Percentiles rank a stretch among this genome's conserved stretches.
These are phyloP conservation scores for Suhomyces kunorum DNA, from an alignment of 1,139 yeast genomes.

Conservation along the genomic window DNA sequence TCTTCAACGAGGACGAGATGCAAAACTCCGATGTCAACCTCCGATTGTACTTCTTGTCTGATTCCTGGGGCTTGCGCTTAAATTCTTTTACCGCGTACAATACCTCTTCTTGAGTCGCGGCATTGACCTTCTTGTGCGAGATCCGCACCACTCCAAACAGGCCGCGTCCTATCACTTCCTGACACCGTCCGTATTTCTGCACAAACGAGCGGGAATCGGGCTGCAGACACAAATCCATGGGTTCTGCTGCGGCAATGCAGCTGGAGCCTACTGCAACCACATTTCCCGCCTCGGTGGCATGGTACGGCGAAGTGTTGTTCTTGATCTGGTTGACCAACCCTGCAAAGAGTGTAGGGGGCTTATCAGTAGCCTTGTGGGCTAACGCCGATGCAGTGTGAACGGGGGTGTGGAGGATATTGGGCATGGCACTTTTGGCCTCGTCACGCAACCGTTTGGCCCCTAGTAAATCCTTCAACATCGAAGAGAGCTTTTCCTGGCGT, in stretches of 20 bases:
- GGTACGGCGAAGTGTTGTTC: constrained; percentile 31
- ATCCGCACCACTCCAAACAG: constrained; percentile 51
- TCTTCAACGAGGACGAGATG: constrained; percentile 50
- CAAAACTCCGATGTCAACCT: constrained; percentile 50
- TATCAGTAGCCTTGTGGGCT: constrained; percentile 20
- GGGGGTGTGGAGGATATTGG: constrained; percentile 46
- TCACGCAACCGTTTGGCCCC: constrained; percentile 80
- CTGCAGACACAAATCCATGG: constrained; percentile 8
- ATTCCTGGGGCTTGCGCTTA: constrained; percentile 42
- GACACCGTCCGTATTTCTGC: constrained; percentile 52
- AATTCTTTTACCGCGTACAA: constrained; percentile 53
- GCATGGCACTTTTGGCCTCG: constrained; percentile 84
- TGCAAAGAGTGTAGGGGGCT: constrained; percentile 79
- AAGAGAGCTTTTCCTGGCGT: constrained; percentile 84
- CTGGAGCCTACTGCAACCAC: constrained; percentile 1
- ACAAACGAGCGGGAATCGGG: constrained; percentile 46
- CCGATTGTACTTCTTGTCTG: constrained; percentile 47
- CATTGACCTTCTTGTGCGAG: constrained; percentile 39
- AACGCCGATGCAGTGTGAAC: constrained; percentile 13
- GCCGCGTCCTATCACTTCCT: constrained; percentile 51
- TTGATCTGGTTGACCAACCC: constrained; percentile 75
- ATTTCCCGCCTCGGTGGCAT: constrained; percentile 14
- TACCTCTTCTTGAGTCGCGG: constrained; percentile 28
- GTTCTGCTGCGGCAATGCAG: constrained; percentile 2
- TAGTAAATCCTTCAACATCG: constrained; percentile 82